These are phyloP conservation scores for Pseudozyma thailandica DNA, from an alignment of 1,284 basidiomycete species.

Conservation along the genomic window DNA sequence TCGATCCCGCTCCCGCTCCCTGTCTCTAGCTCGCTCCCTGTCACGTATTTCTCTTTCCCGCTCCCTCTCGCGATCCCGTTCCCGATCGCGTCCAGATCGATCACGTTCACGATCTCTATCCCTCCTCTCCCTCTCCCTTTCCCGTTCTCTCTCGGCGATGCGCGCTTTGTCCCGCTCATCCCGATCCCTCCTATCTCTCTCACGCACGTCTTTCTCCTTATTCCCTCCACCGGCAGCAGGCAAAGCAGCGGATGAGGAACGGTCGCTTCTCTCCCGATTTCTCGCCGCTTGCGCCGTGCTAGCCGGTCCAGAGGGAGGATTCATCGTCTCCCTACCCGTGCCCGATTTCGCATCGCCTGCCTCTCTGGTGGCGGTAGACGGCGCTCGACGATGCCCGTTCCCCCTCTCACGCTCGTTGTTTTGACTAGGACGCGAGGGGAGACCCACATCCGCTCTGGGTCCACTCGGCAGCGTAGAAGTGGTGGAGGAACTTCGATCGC, in stretches of 20 bases:
- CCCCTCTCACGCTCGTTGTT: slow-evolving; percentile 13
- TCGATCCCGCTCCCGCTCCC: slow-evolving; percentile 3
- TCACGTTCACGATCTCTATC: slow-evolving; percentile 25
- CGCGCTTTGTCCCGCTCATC: slow-evolving; percentile 32
- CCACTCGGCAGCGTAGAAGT: slow-evolving; percentile 11
- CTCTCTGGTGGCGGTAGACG: neutral
- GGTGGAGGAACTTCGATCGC: slow-evolving; percentile 5
- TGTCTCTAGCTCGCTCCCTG: too few relatives aligned
- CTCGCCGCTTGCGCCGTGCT: slow-evolving; percentile 25
- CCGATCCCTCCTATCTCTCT: slow-evolving; percentile 18
- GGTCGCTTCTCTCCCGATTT: slow-evolving; percentile 27
- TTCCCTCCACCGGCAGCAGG: neutral
- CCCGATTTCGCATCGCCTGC: slow-evolving; percentile 7
- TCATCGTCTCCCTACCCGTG: slow-evolving; percentile 14
- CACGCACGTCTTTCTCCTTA: slow-evolving; percentile 30
- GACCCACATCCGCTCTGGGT: slow-evolving; percentile 16
- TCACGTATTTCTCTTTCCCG: too few relatives aligned
- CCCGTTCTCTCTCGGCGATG: slow-evolving; percentile 22
- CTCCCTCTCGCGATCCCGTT: slow-evolving; percentile 15
- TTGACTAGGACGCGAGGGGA: slow-evolving; percentile 19
- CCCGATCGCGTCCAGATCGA: slow-evolving; percentile 5
- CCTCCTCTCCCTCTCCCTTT: slow-evolving; percentile 1
- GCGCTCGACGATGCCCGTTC: slow-evolving; percentile 14
- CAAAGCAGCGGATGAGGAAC: slow-evolving; percentile 15
- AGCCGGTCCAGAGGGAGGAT: slow-evolving; percentile 28